A percentile compares a stretch with the other conserved stretches of the same genome.
Conservation (phyloP, 176 grass and related monocot species). For the Stipa capillata region DNA sequence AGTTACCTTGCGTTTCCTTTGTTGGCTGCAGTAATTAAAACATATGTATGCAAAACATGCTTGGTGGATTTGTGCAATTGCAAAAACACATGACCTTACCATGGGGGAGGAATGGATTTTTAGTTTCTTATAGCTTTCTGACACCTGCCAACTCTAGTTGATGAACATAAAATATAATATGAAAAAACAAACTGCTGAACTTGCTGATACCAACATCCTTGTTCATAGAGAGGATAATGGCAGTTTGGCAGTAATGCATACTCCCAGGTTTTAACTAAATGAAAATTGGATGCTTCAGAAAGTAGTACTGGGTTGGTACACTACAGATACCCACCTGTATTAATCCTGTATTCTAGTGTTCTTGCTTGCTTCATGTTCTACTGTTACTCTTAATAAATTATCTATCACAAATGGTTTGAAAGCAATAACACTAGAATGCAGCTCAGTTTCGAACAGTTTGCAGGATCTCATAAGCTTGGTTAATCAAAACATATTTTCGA, state of each 20-base stretch:
- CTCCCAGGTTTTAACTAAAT: neutral
- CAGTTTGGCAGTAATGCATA: neutral
- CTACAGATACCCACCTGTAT: neutral
- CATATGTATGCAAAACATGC: neutral
- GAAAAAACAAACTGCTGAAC: neutral
- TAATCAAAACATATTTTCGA: neutral
- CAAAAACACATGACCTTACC: neutral
- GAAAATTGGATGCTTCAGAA: neutral
- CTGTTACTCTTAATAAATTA: neutral
- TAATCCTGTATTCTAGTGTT: neutral
- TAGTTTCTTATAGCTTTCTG: neutral
- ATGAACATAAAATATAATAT: neutral
- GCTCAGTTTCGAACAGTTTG: neutral
- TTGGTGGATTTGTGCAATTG: neutral
- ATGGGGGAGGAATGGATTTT: too few species aligned
- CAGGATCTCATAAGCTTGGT: neutral
- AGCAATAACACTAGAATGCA: neutral
- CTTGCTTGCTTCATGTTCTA: neutral
- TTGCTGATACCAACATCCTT: neutral
- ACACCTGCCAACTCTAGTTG: neutral
- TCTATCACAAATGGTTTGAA: neutral
- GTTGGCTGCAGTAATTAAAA: neutral
- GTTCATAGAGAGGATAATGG: neutral
- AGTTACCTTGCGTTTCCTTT: constrained; percentile 23
- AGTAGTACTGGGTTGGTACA: neutral